phyloP scores from a whole-genome alignment of 192 early-diverging fungal genomes.

The Allomyces macrogynus region DNA sequence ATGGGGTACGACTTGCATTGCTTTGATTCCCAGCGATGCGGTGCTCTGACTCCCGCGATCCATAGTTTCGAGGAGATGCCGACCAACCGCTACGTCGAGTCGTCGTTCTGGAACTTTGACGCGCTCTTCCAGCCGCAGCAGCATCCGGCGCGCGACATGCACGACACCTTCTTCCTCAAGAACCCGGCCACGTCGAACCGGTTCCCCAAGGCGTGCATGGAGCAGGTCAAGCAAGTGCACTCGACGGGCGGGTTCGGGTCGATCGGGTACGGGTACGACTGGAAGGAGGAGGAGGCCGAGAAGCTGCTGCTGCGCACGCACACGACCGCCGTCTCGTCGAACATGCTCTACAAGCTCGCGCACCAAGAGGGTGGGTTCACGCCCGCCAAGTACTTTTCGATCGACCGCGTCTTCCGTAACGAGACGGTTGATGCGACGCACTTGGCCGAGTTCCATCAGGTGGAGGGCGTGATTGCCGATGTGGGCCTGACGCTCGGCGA shows the following conservation, averaged over 20 bases:
- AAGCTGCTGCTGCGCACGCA: slow-evolving; percentile 89
- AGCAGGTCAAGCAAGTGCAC: slow-evolving; percentile 79
- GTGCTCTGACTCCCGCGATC: too few species aligned
- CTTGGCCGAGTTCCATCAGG: slow-evolving; percentile 98
- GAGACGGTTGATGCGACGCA: slow-evolving; percentile 95
- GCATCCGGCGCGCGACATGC: slow-evolving; percentile 74
- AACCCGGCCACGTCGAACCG: slow-evolving; percentile 50
- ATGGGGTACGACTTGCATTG: slow-evolving; percentile 39
- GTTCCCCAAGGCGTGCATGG: slow-evolving; percentile 73
- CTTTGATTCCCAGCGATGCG: too few species aligned
- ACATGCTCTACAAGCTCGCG: slow-evolving; percentile 84
- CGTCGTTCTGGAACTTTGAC: slow-evolving; percentile 99
- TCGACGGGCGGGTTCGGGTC: slow-evolving; percentile 85
- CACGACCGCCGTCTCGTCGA: slow-evolving; percentile 79
- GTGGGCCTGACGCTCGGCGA: slow-evolving; percentile 83
- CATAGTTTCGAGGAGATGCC: slow-evolving; percentile 87
- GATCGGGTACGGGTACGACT: slow-evolving; percentile 82
- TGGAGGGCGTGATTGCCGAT: slow-evolving; percentile 97
- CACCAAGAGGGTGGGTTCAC: slow-evolving; percentile 49
- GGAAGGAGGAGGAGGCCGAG: slow-evolving; percentile 80
- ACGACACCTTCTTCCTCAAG: slow-evolving; percentile 64
- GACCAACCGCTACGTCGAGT: slow-evolving; percentile 88
- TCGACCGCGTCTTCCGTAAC: slow-evolving; percentile 97
- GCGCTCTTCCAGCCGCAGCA: slow-evolving; percentile 98
- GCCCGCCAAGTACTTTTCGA: slow-evolving; percentile 97